Conservation (phyloP, 116 monocot genomes). For the Papilionanthe hybrid region DNA sequence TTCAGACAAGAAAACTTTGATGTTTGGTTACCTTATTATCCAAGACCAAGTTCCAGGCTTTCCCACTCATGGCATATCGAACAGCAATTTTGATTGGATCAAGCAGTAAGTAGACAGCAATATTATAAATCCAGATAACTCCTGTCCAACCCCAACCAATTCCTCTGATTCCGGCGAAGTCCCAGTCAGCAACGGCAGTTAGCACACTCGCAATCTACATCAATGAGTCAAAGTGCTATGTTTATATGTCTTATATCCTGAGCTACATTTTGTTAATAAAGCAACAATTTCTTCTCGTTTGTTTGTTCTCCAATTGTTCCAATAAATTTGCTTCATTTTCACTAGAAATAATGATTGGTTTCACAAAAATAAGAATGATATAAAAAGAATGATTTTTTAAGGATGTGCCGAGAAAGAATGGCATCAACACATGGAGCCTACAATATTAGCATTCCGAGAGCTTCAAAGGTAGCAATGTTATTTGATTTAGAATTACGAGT, state of each 20-base stretch:
- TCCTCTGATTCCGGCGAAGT: slow-evolving; percentile 29
- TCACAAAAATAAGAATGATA: neutral
- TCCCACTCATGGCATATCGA: slow-evolving; percentile 47
- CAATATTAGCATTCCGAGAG: neutral
- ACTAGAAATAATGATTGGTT: neutral
- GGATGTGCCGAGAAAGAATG: neutral
- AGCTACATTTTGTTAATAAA: too few species aligned
- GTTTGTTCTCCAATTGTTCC: too few species aligned
- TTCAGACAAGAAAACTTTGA: neutral
- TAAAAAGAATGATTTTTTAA: neutral
- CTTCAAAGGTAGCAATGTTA: neutral
- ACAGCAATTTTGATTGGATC: slow-evolving; percentile 47
- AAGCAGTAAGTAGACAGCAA: slow-evolving; percentile 35
- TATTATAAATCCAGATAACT: slow-evolving; percentile 46
- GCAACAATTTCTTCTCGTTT: too few species aligned
- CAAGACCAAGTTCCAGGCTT: slow-evolving; percentile 44
- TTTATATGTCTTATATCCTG: too few species aligned
- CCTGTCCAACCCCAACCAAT: slow-evolving; percentile 49
- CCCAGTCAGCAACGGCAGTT: slow-evolving; percentile 22
- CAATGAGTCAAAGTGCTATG: neutral
- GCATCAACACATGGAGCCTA: neutral
- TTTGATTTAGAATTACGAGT: neutral
- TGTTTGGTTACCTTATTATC: slow-evolving; percentile 30
- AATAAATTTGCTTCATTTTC: too few species aligned
- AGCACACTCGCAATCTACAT: slow-evolving; percentile 40